Evolutionary conservation across 2,329 filamentous ascomycete species (phyloP).

Genomic region (Paraphoma chrysanthemicola): DNA sequence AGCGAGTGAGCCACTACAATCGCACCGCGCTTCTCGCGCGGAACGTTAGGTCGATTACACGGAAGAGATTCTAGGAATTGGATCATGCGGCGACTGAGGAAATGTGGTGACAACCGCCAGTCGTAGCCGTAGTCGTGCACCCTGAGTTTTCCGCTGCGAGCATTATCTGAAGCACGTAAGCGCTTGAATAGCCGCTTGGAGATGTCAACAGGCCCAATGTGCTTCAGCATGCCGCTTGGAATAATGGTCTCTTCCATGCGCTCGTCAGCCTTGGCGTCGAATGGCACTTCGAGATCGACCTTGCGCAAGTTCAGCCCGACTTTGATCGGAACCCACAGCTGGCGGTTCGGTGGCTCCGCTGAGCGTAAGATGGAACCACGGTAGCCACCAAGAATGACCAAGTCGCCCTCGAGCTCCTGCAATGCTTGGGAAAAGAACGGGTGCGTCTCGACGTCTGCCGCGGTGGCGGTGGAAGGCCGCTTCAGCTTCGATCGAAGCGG

Average conservation of each 20-base stretch:
- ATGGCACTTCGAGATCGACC: slow-evolving; percentile 86
- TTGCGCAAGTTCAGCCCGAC: slow-evolving; percentile 90
- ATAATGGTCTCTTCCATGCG: slow-evolving; percentile 83
- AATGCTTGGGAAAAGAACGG: slow-evolving; percentile 65
- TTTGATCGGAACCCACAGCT: slow-evolving; percentile 93
- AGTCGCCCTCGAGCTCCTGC: slow-evolving; percentile 77
- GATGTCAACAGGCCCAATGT: slow-evolving; percentile 92
- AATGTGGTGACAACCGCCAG: slow-evolving; percentile 84
- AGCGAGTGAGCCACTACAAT: slow-evolving; percentile 86
- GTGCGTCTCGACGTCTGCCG: slow-evolving; percentile 47
- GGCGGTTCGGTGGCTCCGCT: slow-evolving; percentile 80
- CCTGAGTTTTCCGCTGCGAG: slow-evolving; percentile 71
- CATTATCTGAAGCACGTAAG: slow-evolving; percentile 76
- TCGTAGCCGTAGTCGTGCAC: slow-evolving; percentile 95
- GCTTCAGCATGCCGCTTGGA: slow-evolving; percentile 85
- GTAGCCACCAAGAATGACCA: slow-evolving; percentile 90
- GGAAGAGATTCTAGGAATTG: slow-evolving; percentile 76
- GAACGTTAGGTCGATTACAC: slow-evolving; percentile 69
- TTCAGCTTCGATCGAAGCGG: slow-evolving; percentile 23
- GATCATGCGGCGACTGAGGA: slow-evolving; percentile 75
- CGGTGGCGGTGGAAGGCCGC: slow-evolving; percentile 10
- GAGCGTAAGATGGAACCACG: slow-evolving; percentile 88
- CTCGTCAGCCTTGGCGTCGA: slow-evolving; percentile 82
- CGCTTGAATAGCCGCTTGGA: slow-evolving; percentile 82
- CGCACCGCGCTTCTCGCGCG: slow-evolving; percentile 69